phyloP scores from a whole-genome alignment of 495 filamentous ascomycete genomes.

The Penicillium atrosanguineum region DNA sequence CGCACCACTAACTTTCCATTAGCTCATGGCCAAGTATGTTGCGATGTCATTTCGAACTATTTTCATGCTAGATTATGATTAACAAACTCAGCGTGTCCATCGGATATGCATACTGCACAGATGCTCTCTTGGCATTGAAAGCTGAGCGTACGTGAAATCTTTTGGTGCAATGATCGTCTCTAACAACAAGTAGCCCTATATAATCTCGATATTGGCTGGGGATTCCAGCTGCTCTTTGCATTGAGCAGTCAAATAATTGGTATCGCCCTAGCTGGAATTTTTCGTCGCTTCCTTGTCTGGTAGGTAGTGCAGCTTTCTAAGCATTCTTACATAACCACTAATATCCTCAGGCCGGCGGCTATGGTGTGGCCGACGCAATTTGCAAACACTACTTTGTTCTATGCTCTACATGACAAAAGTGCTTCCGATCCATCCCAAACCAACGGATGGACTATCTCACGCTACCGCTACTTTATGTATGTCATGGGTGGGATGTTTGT shows the following conservation, averaged over 20 bases:
- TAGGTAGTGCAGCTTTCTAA: not conserved
- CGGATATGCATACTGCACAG: slow-evolving; percentile 24
- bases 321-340: not conserved
- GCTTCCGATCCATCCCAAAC: slow-evolving; percentile 40
- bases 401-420: slow-evolving; percentile 48
- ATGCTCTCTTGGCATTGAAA: slow-evolving; percentile 21
- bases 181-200: slow-evolving; percentile 47
- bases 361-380: slow-evolving; percentile 36
- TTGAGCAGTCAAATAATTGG: slow-evolving; percentile 63
- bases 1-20: not conserved
- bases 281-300: slow-evolving; percentile 59
- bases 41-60: too few relatives aligned
- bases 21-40: slow-evolving; percentile 25
- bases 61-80: not conserved
- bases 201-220: slow-evolving; percentile 57
- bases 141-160: slow-evolving; percentile 41
- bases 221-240: slow-evolving; percentile 58
- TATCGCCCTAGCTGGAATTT: slow-evolving; percentile 63
- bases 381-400: slow-evolving; percentile 22
- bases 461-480: slow-evolving; percentile 55
- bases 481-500: slow-evolving; percentile 44
- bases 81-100: slow-evolving; percentile 16
- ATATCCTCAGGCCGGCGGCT: slow-evolving; percentile 25
- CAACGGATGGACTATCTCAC: slow-evolving; percentile 53
- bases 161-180: slow-evolving; percentile 12